Base-by-base conservation (phyloP, 2,329 filamentous ascomycete genomes). In the Ophiocordyceps camponoti-saundersi region DNA sequence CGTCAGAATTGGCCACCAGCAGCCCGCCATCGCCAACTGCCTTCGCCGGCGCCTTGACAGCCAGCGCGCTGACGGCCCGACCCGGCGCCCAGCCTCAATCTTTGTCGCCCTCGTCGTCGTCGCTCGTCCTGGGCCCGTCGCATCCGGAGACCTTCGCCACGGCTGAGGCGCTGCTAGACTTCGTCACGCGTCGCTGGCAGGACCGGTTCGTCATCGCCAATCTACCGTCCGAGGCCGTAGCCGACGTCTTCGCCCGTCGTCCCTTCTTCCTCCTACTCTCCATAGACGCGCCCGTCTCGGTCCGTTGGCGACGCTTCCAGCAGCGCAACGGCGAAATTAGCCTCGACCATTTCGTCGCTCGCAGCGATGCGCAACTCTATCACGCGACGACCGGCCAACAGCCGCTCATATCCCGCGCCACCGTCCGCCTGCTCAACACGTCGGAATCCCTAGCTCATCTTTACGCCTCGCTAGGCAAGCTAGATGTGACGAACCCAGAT, bases 201-300 rank as follows among this genome's bases (percentile, higher is more conserved):
- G 75, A 81, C 48, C 78, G 80, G 47, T 98, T 85, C 75, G 86
- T 96, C 16, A 92, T 82, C 2, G 92, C 84, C 3, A 82, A 92
- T 58, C 80, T 95, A 51, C 77, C 80, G 66, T 78, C 80, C 53
- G 82, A 88, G 54, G 61, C 64, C 3, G 75, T 82, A 8, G 74
- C 95, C 5, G 85, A 95, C 55, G 72, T 79, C 22, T 78, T 95
- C 45, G 68, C 80, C 49, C 74, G 81, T 20, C 77, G 92, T 8
- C 92, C 92, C 1, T 95, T 95, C 68, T 96, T 96, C 70, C 74
- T 98, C 45, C 77, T 96, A 32, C 71, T 98, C 57, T 90, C 86
- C 61, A 80, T 96, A 44, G 90, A 96, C 63, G 90, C 89, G 5
- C 92, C 92, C 2, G 73, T 95, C 43, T 83, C 77, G 45, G 70